Conservation (phyloP, 371 early-diverging fungal species). For the Mortierella sp. region DNA sequence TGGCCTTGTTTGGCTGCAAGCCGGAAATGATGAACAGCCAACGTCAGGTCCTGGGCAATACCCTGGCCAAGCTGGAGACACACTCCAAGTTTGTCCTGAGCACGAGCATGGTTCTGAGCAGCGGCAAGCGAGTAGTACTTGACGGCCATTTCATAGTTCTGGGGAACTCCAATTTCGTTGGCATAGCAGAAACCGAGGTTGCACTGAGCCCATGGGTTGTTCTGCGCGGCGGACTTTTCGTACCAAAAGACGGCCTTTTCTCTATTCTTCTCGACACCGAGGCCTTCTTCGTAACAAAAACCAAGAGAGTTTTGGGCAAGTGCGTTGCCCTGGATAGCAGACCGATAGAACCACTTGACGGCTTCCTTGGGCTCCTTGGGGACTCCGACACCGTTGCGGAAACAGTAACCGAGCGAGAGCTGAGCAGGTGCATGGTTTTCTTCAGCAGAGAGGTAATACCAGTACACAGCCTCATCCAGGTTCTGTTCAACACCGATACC, state of each 20-base stretch:
- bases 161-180: conserved; percentile 80
- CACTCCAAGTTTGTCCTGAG: conserved; percentile 85
- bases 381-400: conserved; percentile 77
- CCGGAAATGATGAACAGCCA: conserved; percentile 69
- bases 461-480: conserved; percentile 74
- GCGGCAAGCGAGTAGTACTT: conserved; percentile 79
- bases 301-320: conserved; percentile 88
- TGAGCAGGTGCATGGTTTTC: conserved; percentile 75
- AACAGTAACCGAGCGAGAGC: conserved; percentile 89
- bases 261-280: conserved; percentile 74
- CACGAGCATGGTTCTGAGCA: conserved; percentile 70
- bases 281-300: conserved; percentile 90
- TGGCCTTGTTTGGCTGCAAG: conserved; percentile 74
- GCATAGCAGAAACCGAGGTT: conserved; percentile 88
- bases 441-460: conserved; percentile 76
- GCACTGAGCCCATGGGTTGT: conserved; percentile 91
- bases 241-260: conserved; percentile 87
- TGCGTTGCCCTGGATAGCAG: conserved; percentile 78
- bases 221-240: conserved; percentile 76
- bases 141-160: conserved; percentile 70
- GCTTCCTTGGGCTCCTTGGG: conserved; percentile 73
- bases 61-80: conserved; percentile 83
- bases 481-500: conserved; percentile 82
- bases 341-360: conserved; percentile 72
- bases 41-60: conserved; percentile 58